phyloP scores from a whole-genome alignment of 371 early-diverging fungal species.

The Apophysomyces elegans region DNA sequence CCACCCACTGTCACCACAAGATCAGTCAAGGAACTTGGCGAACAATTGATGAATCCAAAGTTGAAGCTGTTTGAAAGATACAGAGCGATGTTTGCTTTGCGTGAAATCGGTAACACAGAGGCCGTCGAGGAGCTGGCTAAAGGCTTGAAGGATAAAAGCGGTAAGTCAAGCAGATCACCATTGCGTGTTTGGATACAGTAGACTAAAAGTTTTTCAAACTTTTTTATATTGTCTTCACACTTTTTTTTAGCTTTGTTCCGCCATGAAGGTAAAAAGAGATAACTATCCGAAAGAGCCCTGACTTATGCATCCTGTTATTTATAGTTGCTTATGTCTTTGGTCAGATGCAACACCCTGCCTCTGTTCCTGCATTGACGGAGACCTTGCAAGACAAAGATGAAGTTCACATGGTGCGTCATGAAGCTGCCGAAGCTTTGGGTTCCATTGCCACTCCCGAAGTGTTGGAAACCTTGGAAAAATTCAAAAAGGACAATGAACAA shows the following conservation, averaged over 20 bases:
- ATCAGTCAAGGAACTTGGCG: constrained; percentile 67
- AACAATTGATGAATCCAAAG: constrained; percentile 70
- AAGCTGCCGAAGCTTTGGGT: constrained; percentile 99
- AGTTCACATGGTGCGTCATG: constrained; percentile 98
- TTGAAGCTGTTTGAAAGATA: constrained; percentile 93
- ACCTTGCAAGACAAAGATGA: constrained; percentile 78
- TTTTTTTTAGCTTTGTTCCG: constrained; percentile 86
- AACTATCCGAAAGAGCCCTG: neutral
- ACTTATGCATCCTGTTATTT: neutral
- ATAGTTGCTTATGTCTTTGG: constrained; percentile 96
- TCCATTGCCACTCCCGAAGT: constrained; percentile 96
- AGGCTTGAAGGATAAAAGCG: constrained; percentile 83
- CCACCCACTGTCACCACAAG: constrained; percentile 73
- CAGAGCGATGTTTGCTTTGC: constrained; percentile 98
- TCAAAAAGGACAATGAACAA: constrained; percentile 75
- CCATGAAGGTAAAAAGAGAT: constrained; percentile 77
- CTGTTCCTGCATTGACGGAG: constrained; percentile 85
- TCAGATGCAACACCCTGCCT: constrained; percentile 94
- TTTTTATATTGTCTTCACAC: too few relatives aligned
- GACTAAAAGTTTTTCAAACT: neutral
- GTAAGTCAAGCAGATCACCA: constrained; percentile 17
- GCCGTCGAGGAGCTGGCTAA: constrained; percentile 88
- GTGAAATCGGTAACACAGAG: constrained; percentile 88
- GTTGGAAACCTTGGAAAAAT: constrained; percentile 74
- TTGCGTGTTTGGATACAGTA: too few relatives aligned